Evolutionary conservation across 2,329 filamentous ascomycete species (phyloP).

Genomic region (Tolypocladium capitatum): DNA sequence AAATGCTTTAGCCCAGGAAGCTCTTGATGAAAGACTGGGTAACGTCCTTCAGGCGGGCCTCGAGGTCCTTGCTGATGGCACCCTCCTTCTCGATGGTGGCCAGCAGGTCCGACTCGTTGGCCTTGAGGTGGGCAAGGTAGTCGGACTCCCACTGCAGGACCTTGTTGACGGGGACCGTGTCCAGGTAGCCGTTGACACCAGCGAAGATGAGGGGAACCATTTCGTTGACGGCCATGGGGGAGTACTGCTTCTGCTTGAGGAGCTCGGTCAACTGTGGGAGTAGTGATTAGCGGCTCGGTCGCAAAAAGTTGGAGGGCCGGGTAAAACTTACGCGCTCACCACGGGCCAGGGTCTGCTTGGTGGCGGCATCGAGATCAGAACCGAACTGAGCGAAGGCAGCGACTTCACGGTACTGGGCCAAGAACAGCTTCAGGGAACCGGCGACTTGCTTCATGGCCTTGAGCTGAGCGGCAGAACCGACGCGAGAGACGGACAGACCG

Average conservation of each 20-base stretch:
- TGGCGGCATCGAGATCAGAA: conserved; percentile 97
- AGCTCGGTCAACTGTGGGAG: conserved; percentile 66
- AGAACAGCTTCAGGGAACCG: conserved; percentile 99
- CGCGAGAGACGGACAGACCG: conserved; percentile 99
- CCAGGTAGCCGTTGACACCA: conserved; percentile 95
- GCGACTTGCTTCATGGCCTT: conserved; percentile 99
- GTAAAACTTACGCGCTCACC: conserved; percentile 75
- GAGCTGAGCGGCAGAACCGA: conserved; percentile 97
- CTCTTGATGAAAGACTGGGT: conserved; percentile 80
- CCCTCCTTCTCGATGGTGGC: conserved; percentile 91
- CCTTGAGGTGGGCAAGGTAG: conserved; percentile 84
- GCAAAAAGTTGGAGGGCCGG: too few relatives aligned
- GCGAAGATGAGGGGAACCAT: conserved; percentile 99
- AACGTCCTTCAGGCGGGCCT: conserved; percentile 68
- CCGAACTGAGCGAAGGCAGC: conserved; percentile 99
- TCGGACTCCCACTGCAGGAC: conserved; percentile 89
- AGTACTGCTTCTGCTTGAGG: conserved; percentile 99
- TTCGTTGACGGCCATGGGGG: conserved; percentile 96
- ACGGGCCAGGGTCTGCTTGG: conserved; percentile 96
- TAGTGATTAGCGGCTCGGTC: background rate
- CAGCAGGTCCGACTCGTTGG: conserved; percentile 75
- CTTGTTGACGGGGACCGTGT: conserved; percentile 78
- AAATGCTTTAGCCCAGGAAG: conserved; percentile 52
- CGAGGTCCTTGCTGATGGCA: conserved; percentile 86
- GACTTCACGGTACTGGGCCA: conserved; percentile 99